Conservation (phyloP, 495 filamentous ascomycete genomes). For the Aspergillus ellipticus region DNA sequence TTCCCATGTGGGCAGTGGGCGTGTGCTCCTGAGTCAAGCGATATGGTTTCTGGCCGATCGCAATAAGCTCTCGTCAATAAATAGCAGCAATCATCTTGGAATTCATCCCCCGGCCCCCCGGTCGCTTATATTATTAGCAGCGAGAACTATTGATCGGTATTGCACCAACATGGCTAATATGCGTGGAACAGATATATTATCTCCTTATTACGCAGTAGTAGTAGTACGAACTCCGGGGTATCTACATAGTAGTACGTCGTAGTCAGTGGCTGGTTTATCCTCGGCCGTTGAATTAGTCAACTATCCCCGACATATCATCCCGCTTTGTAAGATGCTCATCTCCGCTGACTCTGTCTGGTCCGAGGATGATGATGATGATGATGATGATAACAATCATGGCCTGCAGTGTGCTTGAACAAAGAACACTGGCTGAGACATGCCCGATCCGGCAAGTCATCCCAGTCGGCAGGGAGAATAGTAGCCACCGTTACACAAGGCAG, state of each 20-base stretch:
- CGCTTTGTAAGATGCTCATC: too few species aligned
- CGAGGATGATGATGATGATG: neutral
- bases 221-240: too few species aligned
- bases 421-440: neutral
- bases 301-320: too few species aligned
- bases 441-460: neutral
- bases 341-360: too few species aligned
- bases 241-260: too few species aligned
- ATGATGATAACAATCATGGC: too few species aligned
- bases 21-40: conserved; percentile 13
- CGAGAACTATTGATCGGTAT: too few species aligned
- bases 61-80: conserved; percentile 8
- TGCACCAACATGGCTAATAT: too few species aligned
- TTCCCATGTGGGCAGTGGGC: conserved; percentile 16
- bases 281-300: too few species aligned
- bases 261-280: too few species aligned
- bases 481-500: neutral
- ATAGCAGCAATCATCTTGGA: neutral
- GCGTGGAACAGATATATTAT: too few species aligned
- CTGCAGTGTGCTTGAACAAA: neutral
- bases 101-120: neutral
- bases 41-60: conserved; percentile 14
- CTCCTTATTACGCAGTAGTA: too few species aligned
- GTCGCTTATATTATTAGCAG: neutral
- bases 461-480: neutral